Evolutionary conservation across 306 rosid genomes (phyloP), one percentile per base, ranked within the genome.

Genomic region (Lotus japonicus): DNA sequence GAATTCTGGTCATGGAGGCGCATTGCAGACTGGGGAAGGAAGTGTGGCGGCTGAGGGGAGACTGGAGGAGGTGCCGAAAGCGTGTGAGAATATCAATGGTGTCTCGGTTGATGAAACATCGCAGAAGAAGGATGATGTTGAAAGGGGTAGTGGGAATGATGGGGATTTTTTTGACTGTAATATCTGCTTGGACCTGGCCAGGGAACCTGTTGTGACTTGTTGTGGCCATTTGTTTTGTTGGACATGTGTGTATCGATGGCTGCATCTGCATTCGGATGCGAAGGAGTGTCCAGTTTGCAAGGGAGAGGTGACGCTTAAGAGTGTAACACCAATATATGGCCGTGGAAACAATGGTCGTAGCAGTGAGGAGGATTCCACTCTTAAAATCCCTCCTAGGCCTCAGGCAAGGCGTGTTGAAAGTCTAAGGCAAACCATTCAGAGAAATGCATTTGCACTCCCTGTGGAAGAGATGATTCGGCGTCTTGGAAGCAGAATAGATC

Each of bases 221-320:
- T 95, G 99, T 48, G 99, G 99, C 65, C 99, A 95, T 82, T 76
- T 95, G 75, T 90, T 88, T 78, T 95, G 97, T 72, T 95, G 97
- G 99, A 73, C 97, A 0, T 95, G 99, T 77, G 68, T 95, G 21
- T 95, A 91, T 74, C 82, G 92, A 15, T 90, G 97, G 97, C 53
- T 95, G 68, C 87, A 91, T 81, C 77, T 82, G 57, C 89, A 87
- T 82, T 90, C 98, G 0, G 97, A 88, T 23, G 96, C 97, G 14
- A 85, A 78, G 81, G 96, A 95, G 66, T 95, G 99, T 64, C 99
- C 99, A 0, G 91, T 95, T 51, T 95, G 99, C 70, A 95, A 95
- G 83, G 99, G 97, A 54, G 97, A 95, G 84, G 99, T 95, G 5
- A 81, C 86, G 9, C 3, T 68, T 5, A 91, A 84, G 74, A 81